Conservation (phyloP, 768 basidiomycete species). For the Trametes gibbosa region DNA sequence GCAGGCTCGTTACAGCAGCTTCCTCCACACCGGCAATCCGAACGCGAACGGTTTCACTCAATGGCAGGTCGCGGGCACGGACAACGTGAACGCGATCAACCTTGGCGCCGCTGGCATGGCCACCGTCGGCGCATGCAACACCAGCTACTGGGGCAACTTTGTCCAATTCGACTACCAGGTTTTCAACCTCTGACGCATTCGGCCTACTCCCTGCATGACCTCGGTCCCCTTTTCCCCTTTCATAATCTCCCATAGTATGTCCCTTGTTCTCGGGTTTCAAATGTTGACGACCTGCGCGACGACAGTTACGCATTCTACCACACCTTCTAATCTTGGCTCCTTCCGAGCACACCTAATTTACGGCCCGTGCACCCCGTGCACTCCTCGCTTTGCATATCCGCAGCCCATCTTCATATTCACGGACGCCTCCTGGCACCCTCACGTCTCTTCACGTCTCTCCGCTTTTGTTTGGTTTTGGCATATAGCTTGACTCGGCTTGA, state of each 20-base stretch:
- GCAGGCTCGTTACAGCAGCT: constrained; percentile 57
- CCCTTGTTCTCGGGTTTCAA: constrained; percentile 3
- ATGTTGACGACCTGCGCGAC: constrained; percentile 13
- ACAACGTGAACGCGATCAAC: constrained; percentile 53
- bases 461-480: neutral
- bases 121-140: constrained; percentile 56
- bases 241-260: neutral
- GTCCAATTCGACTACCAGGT: constrained; percentile 75
- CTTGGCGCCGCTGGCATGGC: constrained; percentile 58
- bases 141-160: constrained; percentile 63
- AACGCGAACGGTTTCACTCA: constrained; percentile 45
- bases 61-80: constrained; percentile 55
- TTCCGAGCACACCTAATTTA: neutral
- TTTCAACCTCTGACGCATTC: constrained; percentile 32
- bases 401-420: neutral
- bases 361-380: neutral
- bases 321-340: constrained; percentile 8
- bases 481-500: neutral
- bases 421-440: neutral
- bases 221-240: neutral
- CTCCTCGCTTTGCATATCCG: neutral
- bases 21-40: constrained; percentile 60
- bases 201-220: neutral
- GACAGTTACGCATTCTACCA: constrained; percentile 9
- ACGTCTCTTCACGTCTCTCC: neutral